Evolutionary conservation across 768 basidiomycete species (phyloP).

Genomic region (Chiua virens): DNA sequence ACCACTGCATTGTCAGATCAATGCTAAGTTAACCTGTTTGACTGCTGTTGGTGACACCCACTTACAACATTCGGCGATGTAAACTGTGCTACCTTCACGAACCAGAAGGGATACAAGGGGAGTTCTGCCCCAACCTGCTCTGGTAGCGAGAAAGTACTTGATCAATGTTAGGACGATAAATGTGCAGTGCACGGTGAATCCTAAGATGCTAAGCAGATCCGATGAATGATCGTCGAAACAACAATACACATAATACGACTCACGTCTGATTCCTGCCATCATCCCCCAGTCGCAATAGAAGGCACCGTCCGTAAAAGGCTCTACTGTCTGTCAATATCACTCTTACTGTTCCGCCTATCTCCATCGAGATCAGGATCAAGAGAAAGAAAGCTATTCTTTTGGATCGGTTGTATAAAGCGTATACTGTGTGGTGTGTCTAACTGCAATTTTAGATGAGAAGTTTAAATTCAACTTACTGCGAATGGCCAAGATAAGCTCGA

Average conservation of each 20-base stretch:
- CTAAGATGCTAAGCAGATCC: conserved; percentile 12
- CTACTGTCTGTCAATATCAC: neutral
- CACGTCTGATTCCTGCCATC: conserved; percentile 8
- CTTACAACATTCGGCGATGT: conserved; percentile 10
- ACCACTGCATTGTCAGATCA: neutral
- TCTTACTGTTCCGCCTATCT: conserved; percentile 1
- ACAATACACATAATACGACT: neutral
- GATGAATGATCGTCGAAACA: neutral
- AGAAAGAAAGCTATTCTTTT: conserved; percentile 9
- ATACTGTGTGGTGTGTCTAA: conserved; percentile 8
- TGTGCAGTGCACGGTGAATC: conserved; percentile 13
- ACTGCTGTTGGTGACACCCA: neutral
- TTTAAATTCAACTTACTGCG: conserved; percentile 8
- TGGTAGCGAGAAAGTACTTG: conserved; percentile 19
- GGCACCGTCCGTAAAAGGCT: conserved; percentile 7
- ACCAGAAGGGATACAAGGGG: conserved; percentile 22
- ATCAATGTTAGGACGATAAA: conserved; percentile 15
- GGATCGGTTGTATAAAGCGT: conserved; percentile 21
- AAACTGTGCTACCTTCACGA: conserved; percentile 17
- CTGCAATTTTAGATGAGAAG: neutral
- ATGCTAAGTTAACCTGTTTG: neutral
- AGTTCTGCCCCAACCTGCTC: conserved; percentile 14
- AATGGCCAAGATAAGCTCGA: conserved; percentile 17
- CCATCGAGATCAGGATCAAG: conserved; percentile 1
- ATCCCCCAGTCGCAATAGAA: neutral